These are phyloP conservation scores for Zanthoxylum bungeanum DNA, from an alignment of 345 rosid genomes.

Conservation along the genomic window DNA sequence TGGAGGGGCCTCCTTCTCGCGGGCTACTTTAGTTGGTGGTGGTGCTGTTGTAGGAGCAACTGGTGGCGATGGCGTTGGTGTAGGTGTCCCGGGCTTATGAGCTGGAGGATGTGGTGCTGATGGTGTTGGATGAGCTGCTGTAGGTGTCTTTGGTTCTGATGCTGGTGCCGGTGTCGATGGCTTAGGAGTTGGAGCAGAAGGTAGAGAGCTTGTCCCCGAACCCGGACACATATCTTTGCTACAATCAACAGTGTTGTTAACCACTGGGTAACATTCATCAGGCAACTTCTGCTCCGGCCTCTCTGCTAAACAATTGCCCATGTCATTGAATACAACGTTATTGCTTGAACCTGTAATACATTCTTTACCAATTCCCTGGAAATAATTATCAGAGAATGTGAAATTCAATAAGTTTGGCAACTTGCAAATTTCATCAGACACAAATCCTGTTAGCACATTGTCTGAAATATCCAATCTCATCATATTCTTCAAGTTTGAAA, in stretches of 20 bases:
- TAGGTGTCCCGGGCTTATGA: too few relatives aligned
- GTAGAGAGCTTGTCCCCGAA: conserved; percentile 19
- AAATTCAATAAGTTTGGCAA: conserved; percentile 52
- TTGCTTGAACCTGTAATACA: conserved; percentile 34
- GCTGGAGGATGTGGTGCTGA: too few relatives aligned
- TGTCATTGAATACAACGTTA: conserved; percentile 39
- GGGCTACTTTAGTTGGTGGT: too few relatives aligned
- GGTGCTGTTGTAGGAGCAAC: background rate
- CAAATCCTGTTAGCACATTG: conserved; percentile 59
- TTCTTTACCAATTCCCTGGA: conserved; percentile 39
- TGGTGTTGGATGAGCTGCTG: background rate
- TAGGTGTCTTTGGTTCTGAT: too few relatives aligned
- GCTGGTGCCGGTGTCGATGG: background rate
- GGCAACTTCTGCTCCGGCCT: conserved; percentile 41
- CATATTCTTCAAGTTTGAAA: conserved; percentile 30
- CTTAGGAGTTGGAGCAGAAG: background rate
- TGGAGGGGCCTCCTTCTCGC: too few relatives aligned
- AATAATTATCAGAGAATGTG: conserved; percentile 55
- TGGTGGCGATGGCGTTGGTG: background rate
- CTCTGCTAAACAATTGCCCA: conserved; percentile 48
- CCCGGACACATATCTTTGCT: conserved; percentile 55
- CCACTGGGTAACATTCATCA: conserved; percentile 38
- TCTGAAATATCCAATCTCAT: conserved; percentile 40
- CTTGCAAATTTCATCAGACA: conserved; percentile 51
- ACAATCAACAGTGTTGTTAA: conserved; percentile 61